Percentiles rank a stretch among this genome's conserved stretches.
Conservation (phyloP, 208 protist genomes). For the Wallacemonas sp. region DNA sequence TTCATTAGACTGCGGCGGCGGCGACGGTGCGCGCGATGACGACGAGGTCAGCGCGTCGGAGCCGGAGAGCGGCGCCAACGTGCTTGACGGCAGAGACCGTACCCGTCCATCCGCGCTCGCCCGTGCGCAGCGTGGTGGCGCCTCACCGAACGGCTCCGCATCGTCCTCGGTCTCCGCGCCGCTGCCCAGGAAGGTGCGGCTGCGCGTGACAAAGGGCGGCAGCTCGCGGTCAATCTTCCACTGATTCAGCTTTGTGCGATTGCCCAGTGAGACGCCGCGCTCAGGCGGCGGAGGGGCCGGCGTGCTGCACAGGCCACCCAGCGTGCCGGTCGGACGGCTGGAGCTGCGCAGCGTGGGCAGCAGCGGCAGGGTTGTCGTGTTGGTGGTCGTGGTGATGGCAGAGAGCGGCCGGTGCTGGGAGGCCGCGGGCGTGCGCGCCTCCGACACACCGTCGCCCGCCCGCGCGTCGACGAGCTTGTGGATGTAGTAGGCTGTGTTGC, state of each 20-base stretch:
- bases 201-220: slow-evolving; percentile 57
- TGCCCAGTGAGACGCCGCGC: slow-evolving; percentile 51
- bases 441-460: slow-evolving; percentile 11
- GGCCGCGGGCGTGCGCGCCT: not conserved
- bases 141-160: too few species aligned
- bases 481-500: slow-evolving; percentile 62
- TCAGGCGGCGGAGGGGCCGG: slow-evolving; percentile 38
- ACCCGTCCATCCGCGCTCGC: too few species aligned
- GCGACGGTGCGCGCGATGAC: too few species aligned
- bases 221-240: slow-evolving; percentile 39
- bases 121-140: too few species aligned
- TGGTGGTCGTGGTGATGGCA: too few species aligned
- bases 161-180: not conserved
- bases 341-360: not conserved
- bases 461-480: slow-evolving; percentile 33
- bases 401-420: too few species aligned
- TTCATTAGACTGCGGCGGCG: too few species aligned
- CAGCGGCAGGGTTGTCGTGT: not conserved
- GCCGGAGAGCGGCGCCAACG: not conserved
- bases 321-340: too few species aligned
- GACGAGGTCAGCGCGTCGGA: not conserved
- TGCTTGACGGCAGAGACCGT: too few species aligned
- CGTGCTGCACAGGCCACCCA: too few species aligned
- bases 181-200: slow-evolving; percentile 29
- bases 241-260: slow-evolving; percentile 37